Evolutionary conservation across 495 filamentous ascomycete genomes (phyloP), one percentile per base, ranked within the genome.

Genomic region (Penicillium pancosmium): DNA sequence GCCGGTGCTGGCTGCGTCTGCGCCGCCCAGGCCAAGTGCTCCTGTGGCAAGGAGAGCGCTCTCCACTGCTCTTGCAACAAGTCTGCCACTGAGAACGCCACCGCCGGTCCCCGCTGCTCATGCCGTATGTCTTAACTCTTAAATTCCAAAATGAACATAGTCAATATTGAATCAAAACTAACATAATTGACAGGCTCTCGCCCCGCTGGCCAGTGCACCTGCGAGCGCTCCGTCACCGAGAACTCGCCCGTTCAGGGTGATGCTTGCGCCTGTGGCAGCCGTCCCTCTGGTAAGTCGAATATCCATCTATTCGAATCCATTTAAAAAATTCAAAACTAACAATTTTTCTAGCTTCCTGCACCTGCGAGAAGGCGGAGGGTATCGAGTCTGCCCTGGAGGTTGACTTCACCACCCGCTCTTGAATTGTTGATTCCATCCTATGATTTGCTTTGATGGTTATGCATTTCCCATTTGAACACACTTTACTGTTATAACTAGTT

Each of bases 51-150:
- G 78, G 83, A 93, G 67, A 84, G 84, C 8, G 93, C 93, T 44
- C 84, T 96, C 55, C 81, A 91, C 69, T 98, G 93, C 82, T 86
- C 78, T 55, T 98, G 93, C 79, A 86, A 85, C 70, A 91, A 89
- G 71, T 85, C 92, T 8, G 61, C 80, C 3, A 72, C 80, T 4
- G 93, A 98, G 82, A 97, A 97, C 79, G 68, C 71, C 4, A 57
- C 88, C 27, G 71, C 76, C 4, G 91, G 90, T n/a, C 80, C 91
- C 23, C 80, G 91, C 53, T 97, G 92, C 82, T 92, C 89, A 23
- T 97, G 92, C 78, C 83, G 91, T 86, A 81, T 61, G 82, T 82
- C 59, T 56, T 38, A 2, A 38, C 38, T 82, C 59, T 56, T 38
- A 4, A 38, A 35, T 31, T 34, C 73, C 68, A 59, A 21, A 66